Conservation (phyloP, 2,329 filamentous ascomycete genomes). For the Ophiostoma triangulosporum region DNA sequence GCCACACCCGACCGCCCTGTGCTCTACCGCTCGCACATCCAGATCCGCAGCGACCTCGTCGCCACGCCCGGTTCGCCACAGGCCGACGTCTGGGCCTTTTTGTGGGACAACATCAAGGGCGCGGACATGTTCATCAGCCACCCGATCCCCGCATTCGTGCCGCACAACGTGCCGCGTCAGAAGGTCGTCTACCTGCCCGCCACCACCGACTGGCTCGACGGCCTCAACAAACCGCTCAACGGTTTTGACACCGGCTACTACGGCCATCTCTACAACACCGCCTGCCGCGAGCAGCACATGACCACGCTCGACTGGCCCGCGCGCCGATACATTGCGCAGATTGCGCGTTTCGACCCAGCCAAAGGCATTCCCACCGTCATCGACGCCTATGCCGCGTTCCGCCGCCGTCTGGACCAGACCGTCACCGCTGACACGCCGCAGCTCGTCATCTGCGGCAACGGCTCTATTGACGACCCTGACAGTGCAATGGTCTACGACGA, state of each 20-base stretch:
- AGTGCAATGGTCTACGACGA: constrained; percentile 58
- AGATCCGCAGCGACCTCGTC: constrained; percentile 63
- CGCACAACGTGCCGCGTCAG: constrained; percentile 46
- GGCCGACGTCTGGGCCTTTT: constrained; percentile 58
- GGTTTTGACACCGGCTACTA: constrained; percentile 62
- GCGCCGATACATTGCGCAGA: constrained; percentile 63
- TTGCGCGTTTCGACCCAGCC: constrained; percentile 70
- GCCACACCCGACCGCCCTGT: constrained; percentile 60
- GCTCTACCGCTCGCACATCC: constrained; percentile 71
- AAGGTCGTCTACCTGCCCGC: constrained; percentile 66
- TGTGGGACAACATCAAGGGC: constrained; percentile 57
- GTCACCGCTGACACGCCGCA: constrained; percentile 45
- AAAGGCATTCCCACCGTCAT: constrained; percentile 72
- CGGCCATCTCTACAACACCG: constrained; percentile 54
- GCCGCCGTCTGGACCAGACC: constrained; percentile 42
- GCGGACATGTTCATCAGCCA: constrained; percentile 75
- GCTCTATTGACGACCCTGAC: constrained; percentile 71
- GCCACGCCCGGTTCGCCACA: constrained; percentile 51
- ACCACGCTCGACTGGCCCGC: constrained; percentile 43
- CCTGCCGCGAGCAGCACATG: constrained; percentile 46
- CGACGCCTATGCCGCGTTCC: constrained; percentile 61
- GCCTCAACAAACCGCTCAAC: constrained; percentile 61
- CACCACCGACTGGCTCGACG: constrained; percentile 74
- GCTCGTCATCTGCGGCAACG: constrained; percentile 65
- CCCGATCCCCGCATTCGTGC: constrained; percentile 64